phyloP scores from a whole-genome alignment of 1,284 basidiomycete species.

The Cryptococcus deneoformans region DNA sequence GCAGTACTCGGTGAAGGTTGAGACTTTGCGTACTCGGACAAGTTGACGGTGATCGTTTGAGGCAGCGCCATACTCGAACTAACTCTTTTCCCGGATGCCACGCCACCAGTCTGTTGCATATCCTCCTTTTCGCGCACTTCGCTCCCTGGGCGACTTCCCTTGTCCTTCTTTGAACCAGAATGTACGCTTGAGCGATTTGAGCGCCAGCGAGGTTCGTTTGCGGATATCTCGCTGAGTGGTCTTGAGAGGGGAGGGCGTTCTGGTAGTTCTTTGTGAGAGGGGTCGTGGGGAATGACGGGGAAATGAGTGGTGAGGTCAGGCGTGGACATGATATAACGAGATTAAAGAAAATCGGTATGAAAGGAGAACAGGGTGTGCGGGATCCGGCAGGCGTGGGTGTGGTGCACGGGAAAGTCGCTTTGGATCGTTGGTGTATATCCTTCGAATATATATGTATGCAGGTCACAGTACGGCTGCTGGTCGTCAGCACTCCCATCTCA shows the following conservation, averaged over 20 bases:
- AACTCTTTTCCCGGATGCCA: constrained; percentile 13
- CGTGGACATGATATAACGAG: neutral
- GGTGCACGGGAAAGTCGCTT: too few relatives aligned
- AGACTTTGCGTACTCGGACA: constrained; percentile 34
- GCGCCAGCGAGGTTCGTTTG: constrained; percentile 19
- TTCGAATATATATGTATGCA: neutral
- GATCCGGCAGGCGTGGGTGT: neutral
- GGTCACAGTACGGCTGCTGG: neutral
- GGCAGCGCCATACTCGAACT: constrained; percentile 5
- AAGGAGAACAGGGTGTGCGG: neutral
- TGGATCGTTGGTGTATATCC: neutral
- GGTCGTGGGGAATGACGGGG: neutral
- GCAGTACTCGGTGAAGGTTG: too few relatives aligned
- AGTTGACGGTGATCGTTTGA: constrained; percentile 44
- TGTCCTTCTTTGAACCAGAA: constrained; percentile 2
- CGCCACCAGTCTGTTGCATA: neutral
- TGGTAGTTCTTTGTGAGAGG: neutral
- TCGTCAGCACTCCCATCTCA: neutral
- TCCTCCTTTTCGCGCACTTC: constrained; percentile 25
- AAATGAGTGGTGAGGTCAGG: neutral
- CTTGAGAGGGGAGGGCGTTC: constrained; percentile 11
- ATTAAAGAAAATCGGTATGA: neutral
- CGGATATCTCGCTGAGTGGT: constrained; percentile 34
- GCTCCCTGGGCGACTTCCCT: constrained; percentile 22
- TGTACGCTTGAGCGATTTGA: constrained; percentile 20